These are phyloP conservation scores for Xylaria sp. DNA, from an alignment of 2,329 filamentous ascomycete species.

Conservation along the genomic window DNA sequence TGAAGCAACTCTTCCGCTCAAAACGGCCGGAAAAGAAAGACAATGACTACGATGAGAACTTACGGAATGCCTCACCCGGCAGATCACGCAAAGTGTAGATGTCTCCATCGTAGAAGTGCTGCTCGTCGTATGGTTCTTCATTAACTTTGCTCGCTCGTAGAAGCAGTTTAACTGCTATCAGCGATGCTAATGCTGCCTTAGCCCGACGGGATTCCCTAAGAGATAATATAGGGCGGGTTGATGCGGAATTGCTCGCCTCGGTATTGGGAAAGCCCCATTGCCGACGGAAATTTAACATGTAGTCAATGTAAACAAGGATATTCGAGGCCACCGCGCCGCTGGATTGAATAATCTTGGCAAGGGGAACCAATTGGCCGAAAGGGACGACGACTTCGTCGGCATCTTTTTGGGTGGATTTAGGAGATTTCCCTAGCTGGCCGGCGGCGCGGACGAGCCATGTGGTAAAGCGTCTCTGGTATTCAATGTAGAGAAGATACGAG, in stretches of 20 bases:
- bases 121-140: too few relatives aligned
- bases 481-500: background rate
- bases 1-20: background rate
- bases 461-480: background rate
- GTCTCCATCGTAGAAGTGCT: too few relatives aligned
- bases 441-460: conserved; percentile 17
- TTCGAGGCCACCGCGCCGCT: background rate
- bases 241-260: background rate
- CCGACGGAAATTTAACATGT: conserved; percentile 2
- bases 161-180: too few relatives aligned
- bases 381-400: background rate
- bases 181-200: too few relatives aligned
- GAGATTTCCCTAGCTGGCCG: background rate
- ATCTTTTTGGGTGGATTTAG: too few relatives aligned
- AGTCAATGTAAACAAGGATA: background rate
- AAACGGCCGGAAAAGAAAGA: background rate
- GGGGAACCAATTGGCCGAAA: background rate
- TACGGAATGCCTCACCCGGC: conserved; percentile 16
- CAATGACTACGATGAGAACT: background rate
- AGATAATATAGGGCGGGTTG: background rate
- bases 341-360: background rate
- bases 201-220: too few relatives aligned
- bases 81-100: background rate
- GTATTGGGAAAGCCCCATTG: background rate
- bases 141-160: too few relatives aligned